Base-by-base conservation (phyloP, 306 rosid species). In the Macrotyloma uniflorum region DNA sequence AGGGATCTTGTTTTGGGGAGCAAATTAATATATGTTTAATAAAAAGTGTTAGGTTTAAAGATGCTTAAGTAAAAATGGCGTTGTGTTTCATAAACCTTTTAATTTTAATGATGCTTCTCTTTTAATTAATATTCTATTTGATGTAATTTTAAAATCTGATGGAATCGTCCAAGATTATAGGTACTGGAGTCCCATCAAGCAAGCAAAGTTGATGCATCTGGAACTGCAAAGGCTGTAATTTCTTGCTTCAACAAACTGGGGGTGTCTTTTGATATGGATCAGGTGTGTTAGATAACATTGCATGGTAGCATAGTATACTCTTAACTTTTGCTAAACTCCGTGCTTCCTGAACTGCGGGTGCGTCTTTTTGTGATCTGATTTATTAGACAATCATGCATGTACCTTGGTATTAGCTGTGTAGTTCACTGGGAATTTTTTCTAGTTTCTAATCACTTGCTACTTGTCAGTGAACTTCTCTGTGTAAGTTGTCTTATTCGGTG, bases 111-210 rank as follows among this genome's bases (percentile, higher is more conserved):
- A 45, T 49, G 53, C 58, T 53, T 22, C 1, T 79, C 38, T 74
- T 83, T 81, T 8, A 24, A 5, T 49, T 74, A 28, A 77, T 75
- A 65, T 80, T 85, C 35, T 38, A 8, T 63, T 67, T 22, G 49
- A 40, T 83, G 78, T 74, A 76, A 38, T 79, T 13, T 72, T 75
- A 38, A 74, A 57, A 59, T 81, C 69, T 77, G 69, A 76, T 78
- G 77, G 76, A 79, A 87, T 59, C 66, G 45, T 83, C 43, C 61
- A 72, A 80, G 82, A 89, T 72, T 61, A 81, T 80, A 95, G 98
- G 98, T 91, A 71, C 81, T 91, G 91, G 98, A 95, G 80, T 95
- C 98, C 65, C 98, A 92, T 85, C 99, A 92, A 86, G 82, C 98
- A 78, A 88, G 90, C 88, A 95, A 95, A 84, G 90, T 76, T 80